Evolutionary conservation across 495 filamentous ascomycete species (phyloP), one percentile per base, ranked within the genome.

Genomic region (Aspergillus sclerotioniger): DNA sequence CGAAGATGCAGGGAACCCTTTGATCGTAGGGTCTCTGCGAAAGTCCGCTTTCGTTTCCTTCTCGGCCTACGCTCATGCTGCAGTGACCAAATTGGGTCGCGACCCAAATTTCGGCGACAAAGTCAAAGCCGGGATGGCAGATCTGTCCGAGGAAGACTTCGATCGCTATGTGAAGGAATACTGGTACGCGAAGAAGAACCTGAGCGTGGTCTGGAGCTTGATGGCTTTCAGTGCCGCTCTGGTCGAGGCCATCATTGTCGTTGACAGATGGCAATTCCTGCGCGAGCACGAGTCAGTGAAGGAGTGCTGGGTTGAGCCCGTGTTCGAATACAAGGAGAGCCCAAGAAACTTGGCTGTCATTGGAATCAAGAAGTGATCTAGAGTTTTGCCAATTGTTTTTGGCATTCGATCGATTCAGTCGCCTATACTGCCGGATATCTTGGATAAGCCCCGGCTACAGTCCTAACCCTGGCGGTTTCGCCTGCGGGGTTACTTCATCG

Each of bases 211-310:
- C 35, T 98, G 94, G 94, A 90, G 81, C 62, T 71, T 98, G 65
- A 98, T 98, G 93, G 91, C 94, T 3, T 96, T 96, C 66, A 94
- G 90, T 65, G 90, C 95, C 8, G 82, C 82, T 9, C 86, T 97
- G 13, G 85, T 93, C 29, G 94, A 98, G 73, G 89, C 90, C 25
- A 73, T 92, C 52, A 92, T 98, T 67, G 90, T 96, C 35, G 86
- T 91, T 32, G 94, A 98, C 78, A 78, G 94, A 43, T 98, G 90
- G 91, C 77, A 90, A 53, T 98, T 89, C 72, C 76, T 98, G 56
- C 84, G 76, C 46, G 93, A 98, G 67, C 87, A 95, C 62, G 71
- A 73, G 35, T 67, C 58, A 8, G 76, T 92, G 35, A 78, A 81
- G 60, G 83, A 90, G 59, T 84, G 80, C 58, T 98, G 94, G 94